Base-by-base conservation (phyloP, 2,329 filamentous ascomycete species). In the Clarireedia monteithiana region DNA sequence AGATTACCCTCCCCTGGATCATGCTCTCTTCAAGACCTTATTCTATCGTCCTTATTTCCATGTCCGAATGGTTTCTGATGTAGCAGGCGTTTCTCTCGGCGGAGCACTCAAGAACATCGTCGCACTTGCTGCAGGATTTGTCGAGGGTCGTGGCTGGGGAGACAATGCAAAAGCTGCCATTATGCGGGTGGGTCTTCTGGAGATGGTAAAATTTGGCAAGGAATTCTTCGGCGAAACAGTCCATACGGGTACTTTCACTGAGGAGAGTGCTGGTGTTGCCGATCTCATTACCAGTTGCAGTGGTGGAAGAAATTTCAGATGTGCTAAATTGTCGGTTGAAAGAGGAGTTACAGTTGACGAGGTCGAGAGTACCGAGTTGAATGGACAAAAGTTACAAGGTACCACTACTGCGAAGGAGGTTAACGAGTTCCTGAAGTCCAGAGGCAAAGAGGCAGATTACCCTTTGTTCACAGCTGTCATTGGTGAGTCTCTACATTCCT, bases 151-250 rank as follows among this genome's bases (percentile, higher is more conserved):
- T 59, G 92, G 92, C 62, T 99, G 94, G 92, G 94, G 94, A 67
- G 91, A 97, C 76, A 99, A 97, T 65, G 92, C 92, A 63, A 97
- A 99, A 76, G 91, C 94, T n/a, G 94, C 94, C 47, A 86, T 99
- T 59, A 97, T 99, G 90, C 88, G 94, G 44, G 87, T 97, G 20
- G 94, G 94, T 6, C 82, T 99, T 47, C 80, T 96, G 65, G 94
- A 99, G 74, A 96, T 96, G 86, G 90, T 97, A 67, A 87, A 88
- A 69, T 99, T 99, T 64, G 92, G 92, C 62, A 90, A 91, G 71
- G 84, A 87, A 65, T 99, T 97, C 77, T 99, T 97, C 70, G 83
- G 84, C 17, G 81, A 91, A 66, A 89, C 88, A 1, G 86, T 94
- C 26, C 81, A 87, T 62, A 82, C 87, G 9, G 83, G 81, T 56